A percentile compares a stretch with the other conserved stretches of the same genome.
These are phyloP conservation scores for Aspergillus cavernicola DNA, from an alignment of 495 filamentous ascomycete genomes.

Conservation along the genomic window DNA sequence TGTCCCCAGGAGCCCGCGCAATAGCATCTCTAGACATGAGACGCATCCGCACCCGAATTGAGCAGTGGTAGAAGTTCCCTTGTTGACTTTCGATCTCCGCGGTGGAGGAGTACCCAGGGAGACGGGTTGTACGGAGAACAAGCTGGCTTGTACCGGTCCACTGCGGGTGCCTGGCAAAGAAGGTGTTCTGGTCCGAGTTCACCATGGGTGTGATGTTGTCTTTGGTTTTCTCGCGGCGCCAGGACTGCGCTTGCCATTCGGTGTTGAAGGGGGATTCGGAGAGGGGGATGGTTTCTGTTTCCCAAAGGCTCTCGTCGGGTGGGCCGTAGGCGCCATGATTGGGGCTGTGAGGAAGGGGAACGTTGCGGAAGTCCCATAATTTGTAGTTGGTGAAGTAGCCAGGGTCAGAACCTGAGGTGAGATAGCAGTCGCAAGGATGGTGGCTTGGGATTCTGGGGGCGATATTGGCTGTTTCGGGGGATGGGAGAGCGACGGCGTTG, in stretches of 20 bases:
- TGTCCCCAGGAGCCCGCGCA: constrained; percentile 9
- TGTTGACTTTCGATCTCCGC: constrained; percentile 61
- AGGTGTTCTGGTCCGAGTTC: constrained; percentile 65
- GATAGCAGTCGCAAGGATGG: constrained; percentile 37
- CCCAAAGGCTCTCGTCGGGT: constrained; percentile 4
- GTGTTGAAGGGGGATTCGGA: constrained; percentile 35
- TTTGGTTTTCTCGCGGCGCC: constrained; percentile 48
- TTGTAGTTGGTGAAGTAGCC: constrained; percentile 61
- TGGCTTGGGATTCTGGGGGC: neutral
- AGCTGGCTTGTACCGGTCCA: constrained; percentile 28
- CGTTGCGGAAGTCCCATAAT: constrained; percentile 63
- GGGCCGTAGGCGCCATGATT: constrained; percentile 8
- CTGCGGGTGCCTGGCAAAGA: constrained; percentile 44
- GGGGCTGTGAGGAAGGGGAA: constrained; percentile 21
- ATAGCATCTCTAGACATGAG: constrained; percentile 22
- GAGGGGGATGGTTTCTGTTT: constrained; percentile 23
- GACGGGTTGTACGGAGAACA: constrained; percentile 57
- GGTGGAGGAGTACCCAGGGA: constrained; percentile 53
- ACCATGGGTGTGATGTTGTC: constrained; percentile 48
- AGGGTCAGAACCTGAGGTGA: constrained; percentile 33
- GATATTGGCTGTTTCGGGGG: neutral
- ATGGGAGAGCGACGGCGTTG: neutral
- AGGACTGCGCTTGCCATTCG: constrained; percentile 58
- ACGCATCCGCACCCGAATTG: constrained; percentile 56
- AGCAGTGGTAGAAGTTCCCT: constrained; percentile 54